Evolutionary conservation across 2,329 filamentous ascomycete species (phyloP), one percentile per base, ranked within the genome.

Genomic region (Shiraia bambusicola): DNA sequence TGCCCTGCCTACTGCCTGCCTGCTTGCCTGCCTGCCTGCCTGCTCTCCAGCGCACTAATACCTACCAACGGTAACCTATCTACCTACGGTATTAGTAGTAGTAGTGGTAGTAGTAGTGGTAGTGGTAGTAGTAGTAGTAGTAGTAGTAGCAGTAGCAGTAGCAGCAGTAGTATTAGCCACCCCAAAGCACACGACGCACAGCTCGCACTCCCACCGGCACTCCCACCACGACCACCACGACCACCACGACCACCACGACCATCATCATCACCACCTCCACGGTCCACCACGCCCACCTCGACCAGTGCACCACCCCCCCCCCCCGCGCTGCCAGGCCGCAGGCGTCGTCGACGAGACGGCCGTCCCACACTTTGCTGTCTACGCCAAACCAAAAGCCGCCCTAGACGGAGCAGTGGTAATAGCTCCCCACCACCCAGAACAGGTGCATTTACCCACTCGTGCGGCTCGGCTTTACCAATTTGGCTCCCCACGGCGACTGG

Each of bases 401-500:
- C 47, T 58, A 58, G 55, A 42, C 47, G 47, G 45, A 35, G 25
- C 34, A n/a, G 27, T 28, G 13, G 27, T 22, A 28, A 5, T 4
- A 27, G 25, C 25, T 12, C 25, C 12, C 7, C 25, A 43, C 48
- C 37, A 51, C 55, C 61, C 47, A 60, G 52, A 56, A 46, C 58
- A 58, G 50, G 50, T 51, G 26, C 47, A 48, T 37, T 55, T 50
- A 59, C 52, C 62, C 63, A 66, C 61, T 40, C 56, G 36, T 49
- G 55, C 58, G 59, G 63, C 60, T 64, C 65, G 64, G 61, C 54
- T 58, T 58, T 63, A 63, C 59, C 62, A 54, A 58, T 60, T 57
- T 42, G 28, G 48, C 35, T 28, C 28, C 15, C 36, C 35, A 34
- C 50, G n/a, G n/a, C n/a, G n/a, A 50, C 32, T 42, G 42, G 45